Base-by-base conservation (phyloP, 2,329 filamentous ascomycete species). In the Beauveria brongniartii region DNA sequence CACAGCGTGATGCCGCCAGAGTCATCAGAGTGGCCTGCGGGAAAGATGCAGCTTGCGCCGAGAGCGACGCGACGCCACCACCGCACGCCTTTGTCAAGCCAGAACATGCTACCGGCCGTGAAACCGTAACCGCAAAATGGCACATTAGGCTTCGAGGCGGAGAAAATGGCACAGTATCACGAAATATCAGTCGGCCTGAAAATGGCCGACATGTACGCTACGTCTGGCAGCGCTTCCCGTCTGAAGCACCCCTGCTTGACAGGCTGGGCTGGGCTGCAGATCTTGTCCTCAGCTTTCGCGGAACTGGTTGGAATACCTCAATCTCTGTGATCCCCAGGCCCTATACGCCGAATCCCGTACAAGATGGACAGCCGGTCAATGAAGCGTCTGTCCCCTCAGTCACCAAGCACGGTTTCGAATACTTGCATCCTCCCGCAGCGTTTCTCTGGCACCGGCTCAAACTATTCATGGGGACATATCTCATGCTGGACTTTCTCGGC, bases 401-500 rank as follows among this genome's bases (percentile, higher is more conserved):
- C 52, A 81, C 79, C 7, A 69, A 67, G 16, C 72, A 77, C 37
- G 84, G 84, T 26, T 81, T 77, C 66, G 68, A 69, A 56, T 75
- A 78, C 24, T 74, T 72, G 61, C 65, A 71, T 5, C 80, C 77
- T 5, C 73, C 75, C 41, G 66, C 65, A 24, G 68, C 75, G 3
- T 79, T 87, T 48, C 61, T 86, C 46, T 70, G 72, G 60, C 66
- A 69, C 18, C 78, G 78, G 28, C 62, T 85, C 12, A 61, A 72
- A 9, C 75, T 69, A 6, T 74, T 87, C n/a, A 59, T 83, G 2
- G 61, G 80, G 43, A 77, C 79, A 64, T 94, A 90, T 69, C 64
- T 94, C 14, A 63, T 82, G 8, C 76, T 96, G 9, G 93, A 97
- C 72, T 62, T 85, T 7, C 72, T 90, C 57, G 89, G 89, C 68